Conservation (phyloP, 768 basidiomycete species). For the Dictyophora rubrovolvata region DNA sequence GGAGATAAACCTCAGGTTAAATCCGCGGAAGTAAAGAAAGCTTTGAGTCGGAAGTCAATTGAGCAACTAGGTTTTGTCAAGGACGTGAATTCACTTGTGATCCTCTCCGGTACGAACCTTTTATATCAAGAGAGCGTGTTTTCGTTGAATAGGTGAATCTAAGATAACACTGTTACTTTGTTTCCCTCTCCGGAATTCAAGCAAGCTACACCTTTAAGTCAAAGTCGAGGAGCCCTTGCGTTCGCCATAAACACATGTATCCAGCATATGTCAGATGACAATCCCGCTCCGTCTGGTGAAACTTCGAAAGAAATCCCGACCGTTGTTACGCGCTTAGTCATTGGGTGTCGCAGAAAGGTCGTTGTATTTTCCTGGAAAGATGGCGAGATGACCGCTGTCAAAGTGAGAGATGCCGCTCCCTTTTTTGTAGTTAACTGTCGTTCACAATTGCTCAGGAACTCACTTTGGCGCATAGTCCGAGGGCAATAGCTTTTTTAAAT, state of each 20-base stretch:
- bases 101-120: conserved; percentile 60
- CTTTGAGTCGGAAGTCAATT: conserved; percentile 55
- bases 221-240: conserved; percentile 73
- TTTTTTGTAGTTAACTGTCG: conserved; percentile 3
- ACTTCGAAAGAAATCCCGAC: conserved; percentile 44
- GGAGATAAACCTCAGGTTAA: conserved; percentile 27
- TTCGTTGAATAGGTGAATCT: conserved; percentile 3
- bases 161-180: conserved; percentile 66
- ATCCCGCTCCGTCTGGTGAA: conserved; percentile 10
- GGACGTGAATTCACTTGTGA: conserved; percentile 76
- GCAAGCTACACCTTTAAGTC: conserved; percentile 60
- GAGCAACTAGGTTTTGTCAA: conserved; percentile 83
- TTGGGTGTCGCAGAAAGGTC: conserved; percentile 80
- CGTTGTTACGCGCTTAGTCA: conserved; percentile 63
- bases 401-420: conserved; percentile 34
- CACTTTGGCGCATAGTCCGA: conserved; percentile 79
- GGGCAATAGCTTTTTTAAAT: conserved; percentile 67
- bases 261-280: conserved; percentile 29
- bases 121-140: background rate
- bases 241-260: conserved; percentile 66
- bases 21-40: conserved; percentile 57
- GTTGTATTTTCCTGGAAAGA: conserved; percentile 83
- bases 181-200: conserved; percentile 66
- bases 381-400: conserved; percentile 62
- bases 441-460: conserved; percentile 49